Base-by-base conservation (phyloP, 495 filamentous ascomycete genomes). In the Acidomyces sp. region DNA sequence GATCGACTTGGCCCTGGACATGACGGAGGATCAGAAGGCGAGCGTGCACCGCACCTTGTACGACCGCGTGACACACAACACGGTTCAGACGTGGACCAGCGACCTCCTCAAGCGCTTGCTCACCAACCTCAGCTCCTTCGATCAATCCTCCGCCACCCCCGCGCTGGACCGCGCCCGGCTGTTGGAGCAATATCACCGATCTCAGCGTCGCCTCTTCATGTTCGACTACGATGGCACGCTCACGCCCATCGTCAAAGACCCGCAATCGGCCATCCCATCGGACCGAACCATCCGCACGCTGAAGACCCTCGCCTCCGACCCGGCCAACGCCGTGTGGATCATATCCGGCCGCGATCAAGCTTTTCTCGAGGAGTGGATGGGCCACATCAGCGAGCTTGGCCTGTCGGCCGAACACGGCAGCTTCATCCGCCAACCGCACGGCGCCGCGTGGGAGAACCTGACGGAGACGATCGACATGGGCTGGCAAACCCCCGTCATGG, bases 161-260 rank as follows among this genome's bases (percentile, higher is more conserved):
- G 67, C 78, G 1, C 72, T 95, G 13, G 85, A 95, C 59, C 72
- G 73, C 16, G 63, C 73, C 12, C 63, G 71, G 49, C 57, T 93
- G 39, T 59, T 88, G 28, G 68, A 65, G 37, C 75, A 76, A 45
- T 94, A 92, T 55, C 72, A 74, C 45, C 65, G 71, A 32, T 72
- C 83, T 13, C 66, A 64, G 37, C 78, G 77, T 60, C 76, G 88
- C 22, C 64, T 97, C 2, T 92, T 96, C 61, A 85, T 97, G 80
- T 93, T 95, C 52, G 90, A 97, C 65, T 97, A 96, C 54, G 90
- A 97, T 59, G 90, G 90, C 34, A 97, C 90, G 0, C 73, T 97
- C n/a, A 94, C 92, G 0, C 85, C 85, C 1, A 95, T 97, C 49
- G 87, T 96, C 19, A 74, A 77, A 40, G 84, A 95, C 47, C 92